These are phyloP conservation scores for Cucurbita ficifolia DNA, from an alignment of 306 rosid species.

Conservation along the genomic window DNA sequence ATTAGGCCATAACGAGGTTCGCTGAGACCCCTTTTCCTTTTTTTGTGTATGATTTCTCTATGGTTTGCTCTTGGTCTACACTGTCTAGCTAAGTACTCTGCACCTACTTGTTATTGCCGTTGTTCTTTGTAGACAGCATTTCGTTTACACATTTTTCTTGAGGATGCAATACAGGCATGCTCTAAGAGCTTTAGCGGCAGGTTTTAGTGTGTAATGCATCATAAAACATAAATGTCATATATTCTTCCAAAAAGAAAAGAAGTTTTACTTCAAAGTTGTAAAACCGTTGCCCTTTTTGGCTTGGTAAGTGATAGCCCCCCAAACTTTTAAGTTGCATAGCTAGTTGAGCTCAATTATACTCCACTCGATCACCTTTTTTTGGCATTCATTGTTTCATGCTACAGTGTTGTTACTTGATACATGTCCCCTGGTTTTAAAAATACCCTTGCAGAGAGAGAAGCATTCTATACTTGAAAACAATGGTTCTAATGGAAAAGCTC, in stretches of 20 bases:
- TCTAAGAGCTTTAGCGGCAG: neutral
- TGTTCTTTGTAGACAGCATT: neutral
- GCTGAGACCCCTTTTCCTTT: neutral
- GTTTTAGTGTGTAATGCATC: neutral
- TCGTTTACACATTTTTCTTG: neutral
- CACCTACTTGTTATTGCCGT: neutral
- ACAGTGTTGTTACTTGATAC: neutral
- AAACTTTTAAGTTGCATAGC: neutral
- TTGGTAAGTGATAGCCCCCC: neutral
- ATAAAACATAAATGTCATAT: neutral
- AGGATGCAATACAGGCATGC: neutral
- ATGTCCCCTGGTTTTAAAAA: neutral
- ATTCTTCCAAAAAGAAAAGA: neutral
- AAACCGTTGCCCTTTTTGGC: neutral
- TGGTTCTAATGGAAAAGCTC: slow-evolving; percentile 50
- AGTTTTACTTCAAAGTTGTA: neutral
- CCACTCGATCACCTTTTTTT: neutral
- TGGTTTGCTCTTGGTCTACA: neutral
- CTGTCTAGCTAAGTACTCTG: neutral
- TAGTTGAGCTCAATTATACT: neutral
- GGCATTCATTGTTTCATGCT: neutral
- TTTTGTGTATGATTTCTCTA: neutral
- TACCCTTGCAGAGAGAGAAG: slow-evolving; percentile 63
- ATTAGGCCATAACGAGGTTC: slow-evolving; percentile 91
- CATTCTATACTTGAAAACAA: slow-evolving; percentile 50